Evolutionary conservation across 768 basidiomycete species (phyloP).

Genomic region (Clathrus columnatus): DNA sequence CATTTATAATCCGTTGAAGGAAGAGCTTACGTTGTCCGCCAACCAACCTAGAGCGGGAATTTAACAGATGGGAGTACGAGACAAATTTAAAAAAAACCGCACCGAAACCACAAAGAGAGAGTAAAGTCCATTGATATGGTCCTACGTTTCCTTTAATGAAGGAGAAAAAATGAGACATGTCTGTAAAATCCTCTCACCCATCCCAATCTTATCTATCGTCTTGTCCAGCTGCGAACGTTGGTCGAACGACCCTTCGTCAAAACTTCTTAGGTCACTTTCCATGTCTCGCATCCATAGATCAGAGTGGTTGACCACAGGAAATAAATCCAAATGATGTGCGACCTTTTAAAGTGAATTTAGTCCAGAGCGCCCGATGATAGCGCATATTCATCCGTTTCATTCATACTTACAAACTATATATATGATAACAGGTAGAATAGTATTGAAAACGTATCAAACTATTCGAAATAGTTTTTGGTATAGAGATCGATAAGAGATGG

Average conservation of each 20-base stretch:
- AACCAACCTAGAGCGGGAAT: conserved; percentile 59
- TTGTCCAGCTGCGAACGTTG: conserved; percentile 51
- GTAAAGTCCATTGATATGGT: conserved; percentile 72
- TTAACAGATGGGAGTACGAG: neutral
- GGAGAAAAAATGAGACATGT: neutral
- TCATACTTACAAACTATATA: too few relatives aligned
- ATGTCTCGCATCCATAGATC: neutral
- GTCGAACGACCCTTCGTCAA: conserved; percentile 20
- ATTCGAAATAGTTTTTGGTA: too few relatives aligned
- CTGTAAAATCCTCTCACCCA: conserved; percentile 47
- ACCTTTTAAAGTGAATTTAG: neutral
- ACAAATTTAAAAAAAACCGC: conserved; percentile 24
- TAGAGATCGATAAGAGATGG: too few relatives aligned
- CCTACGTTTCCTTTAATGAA: conserved; percentile 24
- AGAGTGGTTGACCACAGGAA: neutral
- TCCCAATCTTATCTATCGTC: conserved; percentile 85
- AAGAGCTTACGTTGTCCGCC: conserved; percentile 71
- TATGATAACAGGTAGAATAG: too few relatives aligned
- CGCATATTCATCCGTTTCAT: too few relatives aligned
- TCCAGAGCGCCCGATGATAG: neutral
- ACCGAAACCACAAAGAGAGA: conserved; percentile 87
- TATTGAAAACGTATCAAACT: too few relatives aligned
- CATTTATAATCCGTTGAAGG: too few relatives aligned
- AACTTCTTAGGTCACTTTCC: conserved; percentile 6
- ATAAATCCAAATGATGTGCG: neutral